Evolutionary conservation across 257 asterid genomes (phyloP), one percentile per base, ranked within the genome.

Genomic region (Fraxinus anomala): DNA sequence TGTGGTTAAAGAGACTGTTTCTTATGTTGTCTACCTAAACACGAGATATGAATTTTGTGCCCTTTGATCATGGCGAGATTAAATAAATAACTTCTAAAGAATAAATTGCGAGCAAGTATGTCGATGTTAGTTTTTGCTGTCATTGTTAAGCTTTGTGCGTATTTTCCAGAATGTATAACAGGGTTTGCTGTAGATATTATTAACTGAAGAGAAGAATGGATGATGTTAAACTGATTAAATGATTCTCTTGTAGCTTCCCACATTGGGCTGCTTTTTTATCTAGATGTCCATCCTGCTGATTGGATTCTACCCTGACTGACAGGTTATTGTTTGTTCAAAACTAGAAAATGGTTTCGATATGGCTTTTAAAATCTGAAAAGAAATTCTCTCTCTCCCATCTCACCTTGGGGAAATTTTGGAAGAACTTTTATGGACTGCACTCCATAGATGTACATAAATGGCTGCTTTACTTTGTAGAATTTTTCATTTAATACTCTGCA

Each of bases 201-300:
- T 30, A 31, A 40, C 28, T 80, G 28, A 66, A 73, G 30, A 59
- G 67, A 61, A 24, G 44, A 54, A 72, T 12, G 77, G 5, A 24
- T 26, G 75, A 39, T 1, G 19, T 47, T 42, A 51, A 66, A 36
- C 68, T 70, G 61, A 19, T 77, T 16, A 36, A 37, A 21, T 33
- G 78, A 23, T 63, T 67, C 33, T 66, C 16, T 0, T 17, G 51
- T 21, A 33, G 17, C 40, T 42, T 42, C 51, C 1, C 17, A 42
- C 51, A 11, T 42, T 42, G 3, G 51, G 51, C 51, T 13, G 10
- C 42, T 42, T 42, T 42, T 12, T 42, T 11, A 42, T 12, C 19
- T 26, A 47, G 59, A 24, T 36, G 2, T 42, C 51, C 1, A 42
- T 2, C 17, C 51, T 42, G 51, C 51, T 42, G 16, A 42, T 42